These are phyloP conservation scores for Teratosphaeria epicoccoides DNA, from an alignment of 2,329 filamentous ascomycete genomes.

Conservation along the genomic window DNA sequence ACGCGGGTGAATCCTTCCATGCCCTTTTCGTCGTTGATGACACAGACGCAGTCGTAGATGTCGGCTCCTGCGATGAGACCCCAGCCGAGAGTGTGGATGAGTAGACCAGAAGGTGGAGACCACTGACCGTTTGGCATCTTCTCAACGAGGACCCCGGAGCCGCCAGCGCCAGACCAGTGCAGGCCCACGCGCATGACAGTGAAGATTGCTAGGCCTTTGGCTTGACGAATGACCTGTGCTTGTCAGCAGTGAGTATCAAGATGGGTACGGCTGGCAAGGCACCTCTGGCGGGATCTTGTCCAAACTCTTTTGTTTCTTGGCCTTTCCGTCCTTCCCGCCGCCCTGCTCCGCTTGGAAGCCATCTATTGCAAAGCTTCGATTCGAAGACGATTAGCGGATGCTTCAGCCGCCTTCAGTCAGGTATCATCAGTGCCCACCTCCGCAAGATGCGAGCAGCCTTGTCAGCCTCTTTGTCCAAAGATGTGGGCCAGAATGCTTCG, in stretches of 20 bases:
- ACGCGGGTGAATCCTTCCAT: constrained; percentile 73
- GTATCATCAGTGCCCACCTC: constrained; percentile 34
- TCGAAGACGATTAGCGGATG: no score
- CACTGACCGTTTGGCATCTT: constrained; percentile 75
- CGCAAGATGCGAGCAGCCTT: constrained; percentile 80
- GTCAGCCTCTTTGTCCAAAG: constrained; percentile 68
- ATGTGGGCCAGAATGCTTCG: constrained; percentile 74
- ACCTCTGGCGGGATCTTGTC: constrained; percentile 70
- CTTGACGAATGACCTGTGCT: constrained; percentile 64
- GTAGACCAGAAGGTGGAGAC: constrained; percentile 80
- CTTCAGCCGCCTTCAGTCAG: constrained; percentile 2
- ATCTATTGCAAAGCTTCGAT: constrained; percentile 59
- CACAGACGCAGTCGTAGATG: constrained; percentile 86
- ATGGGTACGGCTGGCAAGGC: constrained; percentile 21
- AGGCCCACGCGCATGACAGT: constrained; percentile 87
- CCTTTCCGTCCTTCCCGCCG: constrained; percentile 4
- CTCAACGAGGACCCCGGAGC: constrained; percentile 74
- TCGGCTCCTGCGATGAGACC: constrained; percentile 84
- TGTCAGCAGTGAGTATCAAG: neutral
- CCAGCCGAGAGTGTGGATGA: constrained; percentile 75
- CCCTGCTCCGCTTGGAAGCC: constrained; percentile 46
- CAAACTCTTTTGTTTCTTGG: constrained; percentile 46
- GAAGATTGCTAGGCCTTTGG: constrained; percentile 81
- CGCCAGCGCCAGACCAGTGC: constrained; percentile 81
- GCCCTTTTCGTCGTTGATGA: constrained; percentile 77